These are phyloP conservation scores for Polyplosphaeria fusca DNA, from an alignment of 495 filamentous ascomycete species.

Conservation along the genomic window DNA sequence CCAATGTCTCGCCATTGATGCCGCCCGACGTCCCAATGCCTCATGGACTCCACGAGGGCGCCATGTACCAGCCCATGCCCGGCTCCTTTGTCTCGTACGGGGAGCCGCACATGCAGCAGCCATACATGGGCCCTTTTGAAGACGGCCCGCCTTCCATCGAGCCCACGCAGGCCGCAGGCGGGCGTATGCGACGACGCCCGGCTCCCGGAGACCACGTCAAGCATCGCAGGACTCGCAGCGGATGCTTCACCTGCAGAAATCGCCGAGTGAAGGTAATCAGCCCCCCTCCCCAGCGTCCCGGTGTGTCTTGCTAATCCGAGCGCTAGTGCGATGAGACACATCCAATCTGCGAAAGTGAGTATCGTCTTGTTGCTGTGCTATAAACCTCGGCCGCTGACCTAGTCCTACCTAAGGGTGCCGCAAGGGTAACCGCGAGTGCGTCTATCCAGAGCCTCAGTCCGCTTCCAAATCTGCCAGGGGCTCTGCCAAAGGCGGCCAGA, in stretches of 20 bases:
- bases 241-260: constrained; percentile 89
- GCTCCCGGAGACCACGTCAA: constrained; percentile 72
- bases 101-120: constrained; percentile 26
- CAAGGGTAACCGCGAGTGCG: constrained; percentile 80
- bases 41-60: constrained; percentile 16
- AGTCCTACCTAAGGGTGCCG: constrained; percentile 59
- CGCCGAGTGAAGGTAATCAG: constrained; percentile 78
- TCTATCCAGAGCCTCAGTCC: constrained; percentile 69
- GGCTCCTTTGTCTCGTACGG: constrained; percentile 18
- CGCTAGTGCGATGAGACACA: constrained; percentile 79
- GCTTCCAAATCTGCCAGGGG: constrained; percentile 44
- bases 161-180: constrained; percentile 12
- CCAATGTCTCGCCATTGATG: constrained; percentile 21
- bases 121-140: constrained; percentile 32
- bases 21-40: constrained; percentile 16
- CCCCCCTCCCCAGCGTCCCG: constrained; percentile 10
- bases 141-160: constrained; percentile 16
- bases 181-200: constrained; percentile 31
- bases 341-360: constrained; percentile 81
- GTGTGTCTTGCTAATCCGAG: no score
- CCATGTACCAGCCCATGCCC: constrained; percentile 24
- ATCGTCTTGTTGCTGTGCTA: not conserved
- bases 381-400: not conserved
- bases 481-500: constrained; percentile 40
- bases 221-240: constrained; percentile 87